Conservation (phyloP, 2,329 filamentous ascomycete genomes). For the Penicillium sp. region DNA sequence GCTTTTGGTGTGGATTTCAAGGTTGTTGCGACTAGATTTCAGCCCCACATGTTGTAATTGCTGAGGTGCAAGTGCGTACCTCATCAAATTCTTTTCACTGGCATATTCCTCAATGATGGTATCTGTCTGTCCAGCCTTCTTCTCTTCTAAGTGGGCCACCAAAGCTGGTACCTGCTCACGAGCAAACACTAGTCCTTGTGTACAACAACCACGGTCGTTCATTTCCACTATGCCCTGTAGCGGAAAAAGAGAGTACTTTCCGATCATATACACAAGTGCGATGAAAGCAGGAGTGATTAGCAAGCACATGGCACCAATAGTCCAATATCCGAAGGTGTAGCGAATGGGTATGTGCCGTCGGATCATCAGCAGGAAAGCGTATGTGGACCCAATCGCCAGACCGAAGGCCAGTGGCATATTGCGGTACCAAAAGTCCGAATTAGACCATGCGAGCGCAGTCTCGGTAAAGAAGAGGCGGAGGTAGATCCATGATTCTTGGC, state of each 20-base stretch:
- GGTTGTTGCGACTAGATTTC: conserved; percentile 27
- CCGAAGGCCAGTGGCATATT: conserved; percentile 26
- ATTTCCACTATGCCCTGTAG: conserved; percentile 27
- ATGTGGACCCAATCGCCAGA: conserved; percentile 9
- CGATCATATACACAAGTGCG: conserved; percentile 26
- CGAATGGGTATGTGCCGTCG: conserved; percentile 15
- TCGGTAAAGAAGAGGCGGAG: conserved; percentile 39
- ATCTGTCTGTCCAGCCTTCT: conserved; percentile 26
- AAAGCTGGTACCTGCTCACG: conserved; percentile 18
- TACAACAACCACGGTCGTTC: conserved; percentile 34
- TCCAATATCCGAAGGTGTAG: conserved; percentile 16
- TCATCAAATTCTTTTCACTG: conserved; percentile 6
- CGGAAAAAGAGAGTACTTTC: conserved; percentile 27
- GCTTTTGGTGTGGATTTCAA: conserved; percentile 28
- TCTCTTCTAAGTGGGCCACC: conserved; percentile 15
- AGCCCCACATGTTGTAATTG: conserved; percentile 32
- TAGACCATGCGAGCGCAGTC: conserved; percentile 29
- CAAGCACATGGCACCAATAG: conserved; percentile 19
- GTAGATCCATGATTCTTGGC: conserved; percentile 28
- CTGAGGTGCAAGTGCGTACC: conserved; percentile 23
- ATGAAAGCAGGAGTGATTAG: conserved; percentile 25
- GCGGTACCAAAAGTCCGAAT: conserved; percentile 24
- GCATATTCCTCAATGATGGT: conserved; percentile 30
- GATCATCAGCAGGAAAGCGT: conserved; percentile 10
- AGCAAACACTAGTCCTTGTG: conserved; percentile 36